Evolutionary conservation across 768 basidiomycete genomes (phyloP), one percentile per base, ranked within the genome.

Genomic region (Psilocybe sp.): DNA sequence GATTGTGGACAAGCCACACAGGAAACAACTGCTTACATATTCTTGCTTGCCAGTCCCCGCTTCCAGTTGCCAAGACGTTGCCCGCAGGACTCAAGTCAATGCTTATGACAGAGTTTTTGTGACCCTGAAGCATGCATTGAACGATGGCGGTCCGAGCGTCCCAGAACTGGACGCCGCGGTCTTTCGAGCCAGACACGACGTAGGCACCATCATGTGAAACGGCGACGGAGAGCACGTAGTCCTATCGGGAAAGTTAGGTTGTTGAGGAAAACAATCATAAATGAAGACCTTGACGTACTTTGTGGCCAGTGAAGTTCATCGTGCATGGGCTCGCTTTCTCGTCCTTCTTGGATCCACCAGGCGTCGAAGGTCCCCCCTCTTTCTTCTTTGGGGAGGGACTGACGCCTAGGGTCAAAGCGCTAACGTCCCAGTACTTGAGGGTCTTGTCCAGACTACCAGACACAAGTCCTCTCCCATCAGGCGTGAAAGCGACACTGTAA

Each of bases 161-260:
- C 86, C 90, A 92, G 64, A 96, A 93, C 66, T 95, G 92, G 48
- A 99, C 94, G 0, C 92, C 89, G 11, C 97, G 88, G 65, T 99
- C 97, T 71, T 98, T 98, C 4, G 79, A 79, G 1, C 97, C 96
- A 10, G 92, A 94, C 10, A 97, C 95, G 58, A 98, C 87, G 90
- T 93, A 82, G 56, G 90, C 84, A 4, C 91, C 92, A 67, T 98
- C 95, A 55, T 92, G 88, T 40, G 91, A 92, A 42, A 94, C 90
- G 13, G 67, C 76, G n/a, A 81, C 78, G n/a, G 72, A 73, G 40
- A 81, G 61, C 33, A 81, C 79, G 57, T 79, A 79, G 57, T 79
- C 76, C 71, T 95, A 31, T 16, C 34, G 1, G 28, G 40, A 16
- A 15, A 6, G 6, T 18, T 7, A 11, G 7, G 13, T 31, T 10